Conservation (phyloP, 768 basidiomycete species). For the Heimioporus sp. region DNA sequence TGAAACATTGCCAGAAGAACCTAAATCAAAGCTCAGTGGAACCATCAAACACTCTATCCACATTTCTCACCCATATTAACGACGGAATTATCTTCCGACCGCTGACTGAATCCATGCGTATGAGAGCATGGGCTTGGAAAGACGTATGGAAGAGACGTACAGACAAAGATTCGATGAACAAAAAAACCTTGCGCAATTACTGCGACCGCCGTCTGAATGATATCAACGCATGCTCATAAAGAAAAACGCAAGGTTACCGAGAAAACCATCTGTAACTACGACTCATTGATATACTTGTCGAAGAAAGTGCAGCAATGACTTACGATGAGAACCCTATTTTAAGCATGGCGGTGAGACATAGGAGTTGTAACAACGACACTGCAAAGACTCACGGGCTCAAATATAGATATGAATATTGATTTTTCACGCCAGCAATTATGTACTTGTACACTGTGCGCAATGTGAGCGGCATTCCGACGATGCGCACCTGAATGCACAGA, state of each 20-base stretch:
- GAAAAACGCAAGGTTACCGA: not conserved
- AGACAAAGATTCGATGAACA: conserved; percentile 11
- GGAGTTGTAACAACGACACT: not conserved
- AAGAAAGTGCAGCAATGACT: not conserved
- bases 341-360: not conserved
- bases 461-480: not conserved
- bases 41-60: not conserved
- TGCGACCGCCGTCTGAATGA: conserved; percentile 1
- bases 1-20: not conserved
- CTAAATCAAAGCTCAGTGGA: not conserved
- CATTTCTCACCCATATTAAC: not conserved
- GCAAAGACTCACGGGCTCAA: not conserved
- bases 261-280: not conserved
- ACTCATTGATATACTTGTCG: not conserved
- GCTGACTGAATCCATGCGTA: not conserved
- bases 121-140: no score
- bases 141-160: not conserved
- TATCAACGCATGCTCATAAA: not conserved
- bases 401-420: not conserved
- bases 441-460: not conserved
- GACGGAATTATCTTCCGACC: not conserved
- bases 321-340: not conserved
- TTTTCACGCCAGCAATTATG: not conserved
- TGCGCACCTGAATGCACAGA: not conserved
- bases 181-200: conserved; percentile 8